phyloP scores from a whole-genome alignment of 2,329 filamentous ascomycete genomes.

The Pyricularia grisea region DNA sequence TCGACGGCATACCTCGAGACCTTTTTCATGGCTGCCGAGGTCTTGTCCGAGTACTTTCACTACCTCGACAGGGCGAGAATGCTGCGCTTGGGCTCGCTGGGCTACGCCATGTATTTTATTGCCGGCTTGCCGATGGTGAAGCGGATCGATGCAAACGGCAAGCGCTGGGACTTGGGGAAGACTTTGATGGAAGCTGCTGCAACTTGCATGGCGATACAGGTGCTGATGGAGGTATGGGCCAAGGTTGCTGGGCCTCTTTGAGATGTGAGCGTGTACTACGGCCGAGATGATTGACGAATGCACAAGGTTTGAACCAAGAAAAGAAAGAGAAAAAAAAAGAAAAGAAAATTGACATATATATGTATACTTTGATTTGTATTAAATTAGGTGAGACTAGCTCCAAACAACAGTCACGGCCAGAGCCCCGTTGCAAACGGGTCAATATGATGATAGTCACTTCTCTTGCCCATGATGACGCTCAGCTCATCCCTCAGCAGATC shows the following conservation, averaged over 20 bases:
- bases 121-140: constrained; percentile 10
- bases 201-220: constrained; percentile 8
- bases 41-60: constrained; percentile 7
- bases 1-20: constrained; percentile 10
- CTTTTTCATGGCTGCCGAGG: constrained; percentile 9
- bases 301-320: no score
- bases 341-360: no score
- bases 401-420: constrained; percentile 15
- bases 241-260: constrained; percentile 9
- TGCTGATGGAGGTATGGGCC: constrained; percentile 10
- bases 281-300: no score
- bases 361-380: no score
- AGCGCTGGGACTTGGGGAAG: constrained; percentile 6
- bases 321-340: no score
- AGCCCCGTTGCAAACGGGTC: constrained; percentile 19
- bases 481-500: constrained; percentile 21
- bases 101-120: constrained; percentile 11
- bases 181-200: constrained; percentile 7
- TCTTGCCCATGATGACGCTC: constrained; percentile 22
- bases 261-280: neutral
- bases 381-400: neutral
- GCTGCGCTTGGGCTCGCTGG: constrained; percentile 9
- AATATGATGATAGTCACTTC: constrained; percentile 18
- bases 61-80: constrained; percentile 8
- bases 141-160: constrained; percentile 5